Conservation (phyloP, 306 rosid genomes). For the Dicorynia guianensis region DNA sequence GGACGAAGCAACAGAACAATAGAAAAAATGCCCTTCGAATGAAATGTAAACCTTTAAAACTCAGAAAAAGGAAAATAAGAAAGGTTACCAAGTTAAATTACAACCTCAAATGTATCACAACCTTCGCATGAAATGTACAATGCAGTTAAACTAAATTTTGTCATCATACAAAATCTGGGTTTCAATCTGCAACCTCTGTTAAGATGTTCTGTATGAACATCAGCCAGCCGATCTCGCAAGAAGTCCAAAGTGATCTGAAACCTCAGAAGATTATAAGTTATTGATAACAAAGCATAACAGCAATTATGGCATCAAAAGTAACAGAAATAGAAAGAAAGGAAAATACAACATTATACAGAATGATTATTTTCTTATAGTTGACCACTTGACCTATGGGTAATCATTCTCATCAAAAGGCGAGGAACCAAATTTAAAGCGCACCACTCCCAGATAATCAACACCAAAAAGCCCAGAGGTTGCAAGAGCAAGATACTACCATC, state of each 20-base stretch:
- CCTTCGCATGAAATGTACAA: slow-evolving; percentile 68
- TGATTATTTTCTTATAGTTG: slow-evolving; percentile 13
- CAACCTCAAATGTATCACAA: slow-evolving; percentile 79
- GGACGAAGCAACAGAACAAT: background rate
- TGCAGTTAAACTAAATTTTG: slow-evolving; percentile 77
- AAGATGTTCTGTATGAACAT: slow-evolving; percentile 73
- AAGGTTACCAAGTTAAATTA: slow-evolving; percentile 48
- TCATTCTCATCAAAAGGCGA: background rate
- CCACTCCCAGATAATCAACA: background rate
- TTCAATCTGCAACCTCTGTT: slow-evolving; percentile 73
- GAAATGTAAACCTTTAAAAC: background rate
- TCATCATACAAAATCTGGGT: slow-evolving; percentile 70
- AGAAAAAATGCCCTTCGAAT: background rate
- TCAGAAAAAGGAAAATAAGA: background rate
- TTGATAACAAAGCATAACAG: background rate
- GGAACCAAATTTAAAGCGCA: background rate
- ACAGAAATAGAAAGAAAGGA: background rate
- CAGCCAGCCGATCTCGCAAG: slow-evolving; percentile 69
- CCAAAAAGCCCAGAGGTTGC: background rate
- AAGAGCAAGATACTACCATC: slow-evolving; percentile 4
- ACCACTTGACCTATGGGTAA: background rate
- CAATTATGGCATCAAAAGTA: background rate
- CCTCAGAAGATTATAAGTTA: slow-evolving; percentile 2
- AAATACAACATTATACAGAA: background rate
- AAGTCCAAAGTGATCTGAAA: slow-evolving; percentile 76